Base-by-base conservation (phyloP, 192 early-diverging fungal genomes). In the Chytriomyces sp. region DNA sequence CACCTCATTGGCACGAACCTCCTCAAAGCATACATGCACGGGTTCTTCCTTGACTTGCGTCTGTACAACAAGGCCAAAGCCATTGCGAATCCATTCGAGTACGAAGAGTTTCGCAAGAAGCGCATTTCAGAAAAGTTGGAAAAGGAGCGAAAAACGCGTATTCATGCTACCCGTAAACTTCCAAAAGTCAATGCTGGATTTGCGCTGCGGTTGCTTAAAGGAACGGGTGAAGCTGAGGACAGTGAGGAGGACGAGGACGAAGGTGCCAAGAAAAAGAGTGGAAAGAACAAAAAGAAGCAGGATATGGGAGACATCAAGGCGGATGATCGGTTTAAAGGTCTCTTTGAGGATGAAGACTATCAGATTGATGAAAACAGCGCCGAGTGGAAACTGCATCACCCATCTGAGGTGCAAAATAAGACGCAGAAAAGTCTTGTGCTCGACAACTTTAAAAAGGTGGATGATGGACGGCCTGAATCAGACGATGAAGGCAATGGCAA, bases 11-110 rank as follows among this genome's bases (percentile, higher is more conserved):
- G 97, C 26, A 94, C 95, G 46, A 91, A 93, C 73, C 90, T 96
- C 8, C 89, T 97, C 76, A 95, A 94, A 77, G 93, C 96, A 1
- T 99, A 99, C 77, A 97, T 99, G 96, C 97, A 99, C 82, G 97
- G 97, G 65, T 99, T 95, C 91, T 99, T 99, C 82, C 87, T 99
- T 59, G 96, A 99, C 77, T 88, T 96, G 80, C 91, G 96, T 45
- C 82, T 99, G 62, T 98, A 99, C 77, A 94, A 99, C 82, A 94
- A 95, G 69, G 97, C 97, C 50, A 94, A 93, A 85, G 88, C 93
- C 3, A 97, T 99, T 79, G 93, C 95, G 45, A 96, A 97, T 81
- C 97, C 97, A 64, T 98, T 98, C 81, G 94, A 94, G 16, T 99
- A 92, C 82, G 94, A 96, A 35, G 95, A 97, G 78, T 95, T 95